These are phyloP conservation scores for Aspergillus incahuasiensis DNA, from an alignment of 495 filamentous ascomycete species.

Conservation along the genomic window DNA sequence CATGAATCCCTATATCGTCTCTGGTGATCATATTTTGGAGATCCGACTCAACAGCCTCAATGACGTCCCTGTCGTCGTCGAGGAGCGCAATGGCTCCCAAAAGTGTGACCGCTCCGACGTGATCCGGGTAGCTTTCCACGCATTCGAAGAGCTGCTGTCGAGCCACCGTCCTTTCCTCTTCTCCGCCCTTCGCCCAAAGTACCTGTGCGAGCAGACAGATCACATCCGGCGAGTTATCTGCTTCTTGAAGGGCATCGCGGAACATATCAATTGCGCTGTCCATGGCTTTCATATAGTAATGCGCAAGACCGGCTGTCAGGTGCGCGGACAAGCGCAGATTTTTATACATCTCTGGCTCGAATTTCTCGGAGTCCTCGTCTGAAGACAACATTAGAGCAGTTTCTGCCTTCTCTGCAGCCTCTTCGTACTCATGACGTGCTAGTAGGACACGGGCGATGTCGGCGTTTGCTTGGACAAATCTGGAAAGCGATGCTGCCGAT, in stretches of 20 bases:
- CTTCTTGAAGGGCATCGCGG: conserved; percentile 74
- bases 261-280: conserved; percentile 72
- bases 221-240: conserved; percentile 71
- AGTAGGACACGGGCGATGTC: conserved; percentile 80
- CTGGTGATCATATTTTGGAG: conserved; percentile 64
- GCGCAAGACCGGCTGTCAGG: conserved; percentile 76
- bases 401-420: conserved; percentile 69
- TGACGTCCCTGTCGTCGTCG: conserved; percentile 69
- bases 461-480: conserved; percentile 77
- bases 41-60: conserved; percentile 77
- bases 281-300: conserved; percentile 62
- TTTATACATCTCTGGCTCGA: conserved; percentile 53
- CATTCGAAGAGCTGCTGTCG: conserved; percentile 74
- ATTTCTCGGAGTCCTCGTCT: conserved; percentile 47
- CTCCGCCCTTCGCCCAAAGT: conserved; percentile 82
- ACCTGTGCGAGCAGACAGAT: conserved; percentile 85
- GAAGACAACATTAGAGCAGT: conserved; percentile 66
- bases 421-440: conserved; percentile 55
- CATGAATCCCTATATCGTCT: conserved; percentile 45
- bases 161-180: conserved; percentile 67
- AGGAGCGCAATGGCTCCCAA: conserved; percentile 78
- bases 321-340: conserved; percentile 78
- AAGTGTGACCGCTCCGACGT: conserved; percentile 71
- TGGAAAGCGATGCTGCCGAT: conserved; percentile 62
- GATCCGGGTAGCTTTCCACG: conserved; percentile 65